phyloP scores from a whole-genome alignment of 2,329 filamentous ascomycete genomes.

The Colletotrichum godetiae region DNA sequence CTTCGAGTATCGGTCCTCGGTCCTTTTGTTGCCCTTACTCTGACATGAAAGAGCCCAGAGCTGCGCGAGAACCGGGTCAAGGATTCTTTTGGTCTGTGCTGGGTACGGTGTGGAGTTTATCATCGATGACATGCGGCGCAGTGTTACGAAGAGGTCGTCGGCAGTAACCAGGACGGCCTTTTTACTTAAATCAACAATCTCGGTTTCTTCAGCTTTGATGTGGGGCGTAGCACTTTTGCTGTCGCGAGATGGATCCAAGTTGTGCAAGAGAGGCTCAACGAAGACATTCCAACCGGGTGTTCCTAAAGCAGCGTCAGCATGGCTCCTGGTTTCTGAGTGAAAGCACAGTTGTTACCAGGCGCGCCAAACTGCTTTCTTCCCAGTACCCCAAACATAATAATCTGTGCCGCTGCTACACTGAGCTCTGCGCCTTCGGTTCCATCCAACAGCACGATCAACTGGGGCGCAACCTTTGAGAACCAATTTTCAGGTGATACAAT shows the following conservation, averaged over 20 bases:
- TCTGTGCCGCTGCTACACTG: constrained; percentile 68
- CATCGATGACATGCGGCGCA: constrained; percentile 67
- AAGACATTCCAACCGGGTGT: constrained; percentile 72
- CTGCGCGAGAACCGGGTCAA: constrained; percentile 68
- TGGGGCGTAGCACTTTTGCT: constrained; percentile 38
- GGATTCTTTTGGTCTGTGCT: constrained; percentile 70
- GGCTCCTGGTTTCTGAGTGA: neutral
- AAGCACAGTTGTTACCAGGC: constrained; percentile 56
- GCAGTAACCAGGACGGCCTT: constrained; percentile 58
- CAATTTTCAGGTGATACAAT: constrained; percentile 66
- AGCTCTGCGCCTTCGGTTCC: constrained; percentile 68
- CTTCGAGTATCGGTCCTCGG: constrained; percentile 53
- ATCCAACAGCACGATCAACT: constrained; percentile 72
- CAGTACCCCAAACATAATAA: constrained; percentile 75
- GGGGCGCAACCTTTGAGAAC: constrained; percentile 70
- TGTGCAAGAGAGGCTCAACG: constrained; percentile 65
- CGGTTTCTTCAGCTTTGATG: constrained; percentile 37
- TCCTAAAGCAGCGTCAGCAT: constrained; percentile 48
- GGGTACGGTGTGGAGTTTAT: constrained; percentile 74
- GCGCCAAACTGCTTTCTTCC: constrained; percentile 73
- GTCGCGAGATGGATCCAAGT: constrained; percentile 58
- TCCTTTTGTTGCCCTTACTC: constrained; percentile 46
- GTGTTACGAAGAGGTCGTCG: constrained; percentile 58
- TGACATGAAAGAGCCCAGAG: constrained; percentile 73
- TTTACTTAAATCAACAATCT: constrained; percentile 58